These are phyloP conservation scores for Tripterygium wilfordii DNA, from an alignment of 177 flowering plant genomes.

Conservation along the genomic window DNA sequence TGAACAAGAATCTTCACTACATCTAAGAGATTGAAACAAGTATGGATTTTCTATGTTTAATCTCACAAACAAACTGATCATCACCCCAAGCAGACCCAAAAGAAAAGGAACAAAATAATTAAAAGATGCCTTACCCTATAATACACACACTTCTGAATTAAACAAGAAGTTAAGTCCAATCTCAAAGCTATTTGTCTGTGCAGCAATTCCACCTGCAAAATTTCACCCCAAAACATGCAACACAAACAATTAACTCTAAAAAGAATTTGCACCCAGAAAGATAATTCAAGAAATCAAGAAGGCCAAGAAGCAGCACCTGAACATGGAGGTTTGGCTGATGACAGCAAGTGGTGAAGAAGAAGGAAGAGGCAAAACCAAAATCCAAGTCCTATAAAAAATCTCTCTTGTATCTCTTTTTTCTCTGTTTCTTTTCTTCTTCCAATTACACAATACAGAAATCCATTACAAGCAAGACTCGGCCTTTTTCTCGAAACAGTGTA, in stretches of 20 bases:
- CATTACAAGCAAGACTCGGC: constrained; percentile 20
- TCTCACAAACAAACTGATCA: constrained; percentile 24
- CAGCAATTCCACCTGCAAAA: constrained; percentile 32
- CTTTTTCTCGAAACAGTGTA: constrained; percentile 2
- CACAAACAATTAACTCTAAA: background rate
- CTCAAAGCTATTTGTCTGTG: constrained; percentile 20
- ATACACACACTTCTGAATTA: constrained; percentile 31
- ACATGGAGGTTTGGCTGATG: no score
- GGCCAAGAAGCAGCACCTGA: constrained; percentile 19
- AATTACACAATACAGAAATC: constrained; percentile 24
- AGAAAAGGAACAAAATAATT: constrained; percentile 14
- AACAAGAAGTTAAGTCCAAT: constrained; percentile 20
- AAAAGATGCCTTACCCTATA: constrained; percentile 24
- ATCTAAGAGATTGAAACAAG: no score
- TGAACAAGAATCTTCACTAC: no score
- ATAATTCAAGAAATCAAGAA: background rate
- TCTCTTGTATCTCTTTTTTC: constrained; percentile 8
- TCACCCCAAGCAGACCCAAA: constrained; percentile 21
- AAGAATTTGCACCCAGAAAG: background rate
- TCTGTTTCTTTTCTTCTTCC: constrained; percentile 4
- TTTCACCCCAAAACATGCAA: constrained; percentile 15
- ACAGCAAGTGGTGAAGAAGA: constrained; percentile 12
- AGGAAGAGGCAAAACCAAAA: constrained; percentile 23
- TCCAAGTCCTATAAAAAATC: constrained; percentile 19
- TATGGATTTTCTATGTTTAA: constrained; percentile 17